phyloP scores from a whole-genome alignment of 2,329 filamentous ascomycete species.

The Exophiala xenobiotica region DNA sequence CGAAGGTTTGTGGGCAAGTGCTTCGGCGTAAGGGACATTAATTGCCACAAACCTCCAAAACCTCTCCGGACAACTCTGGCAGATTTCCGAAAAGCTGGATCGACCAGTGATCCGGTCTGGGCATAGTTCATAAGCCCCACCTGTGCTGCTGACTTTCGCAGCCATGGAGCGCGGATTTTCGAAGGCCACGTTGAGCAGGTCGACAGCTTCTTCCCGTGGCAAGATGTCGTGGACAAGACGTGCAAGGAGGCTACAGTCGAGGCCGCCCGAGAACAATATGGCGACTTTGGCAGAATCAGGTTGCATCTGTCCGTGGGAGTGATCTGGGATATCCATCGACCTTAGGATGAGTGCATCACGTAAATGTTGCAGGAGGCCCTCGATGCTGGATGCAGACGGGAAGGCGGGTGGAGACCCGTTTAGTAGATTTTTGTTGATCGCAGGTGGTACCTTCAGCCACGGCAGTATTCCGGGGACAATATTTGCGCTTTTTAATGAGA shows the following conservation, averaged over 20 bases:
- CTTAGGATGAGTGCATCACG: slow-evolving; percentile 23
- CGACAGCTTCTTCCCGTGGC: slow-evolving; percentile 67
- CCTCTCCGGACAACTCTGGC: slow-evolving; percentile 65
- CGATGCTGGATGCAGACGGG: slow-evolving; percentile 17
- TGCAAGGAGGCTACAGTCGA: slow-evolving; percentile 89
- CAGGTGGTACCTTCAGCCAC: slow-evolving; percentile 6
- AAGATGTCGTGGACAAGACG: slow-evolving; percentile 76
- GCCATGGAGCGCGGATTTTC: slow-evolving; percentile 78
- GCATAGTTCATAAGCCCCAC: slow-evolving; percentile 71
- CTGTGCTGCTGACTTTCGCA: slow-evolving; percentile 45
- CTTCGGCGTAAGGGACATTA: slow-evolving; percentile 78
- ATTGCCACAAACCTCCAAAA: slow-evolving; percentile 78
- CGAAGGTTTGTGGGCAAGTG: slow-evolving; percentile 63
- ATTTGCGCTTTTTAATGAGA: slow-evolving; percentile 37
- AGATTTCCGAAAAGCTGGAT: slow-evolving; percentile 73
- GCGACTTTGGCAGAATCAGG: slow-evolving; percentile 55
- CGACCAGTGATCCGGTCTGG: slow-evolving; percentile 88
- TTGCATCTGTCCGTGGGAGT: slow-evolving; percentile 17
- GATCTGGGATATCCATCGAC: slow-evolving; percentile 25
- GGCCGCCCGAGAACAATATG: slow-evolving; percentile 86
- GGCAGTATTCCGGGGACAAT: slow-evolving; percentile 12
- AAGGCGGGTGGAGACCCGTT: neutral
- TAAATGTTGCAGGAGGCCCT: slow-evolving; percentile 14
- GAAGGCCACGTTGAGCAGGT: slow-evolving; percentile 93
- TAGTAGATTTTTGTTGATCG: slow-evolving; percentile 13